A percentile compares a stretch with the other conserved stretches of the same genome.
Conservation (phyloP, 169 alveolate species). For the Cystoisospora suis region DNA sequence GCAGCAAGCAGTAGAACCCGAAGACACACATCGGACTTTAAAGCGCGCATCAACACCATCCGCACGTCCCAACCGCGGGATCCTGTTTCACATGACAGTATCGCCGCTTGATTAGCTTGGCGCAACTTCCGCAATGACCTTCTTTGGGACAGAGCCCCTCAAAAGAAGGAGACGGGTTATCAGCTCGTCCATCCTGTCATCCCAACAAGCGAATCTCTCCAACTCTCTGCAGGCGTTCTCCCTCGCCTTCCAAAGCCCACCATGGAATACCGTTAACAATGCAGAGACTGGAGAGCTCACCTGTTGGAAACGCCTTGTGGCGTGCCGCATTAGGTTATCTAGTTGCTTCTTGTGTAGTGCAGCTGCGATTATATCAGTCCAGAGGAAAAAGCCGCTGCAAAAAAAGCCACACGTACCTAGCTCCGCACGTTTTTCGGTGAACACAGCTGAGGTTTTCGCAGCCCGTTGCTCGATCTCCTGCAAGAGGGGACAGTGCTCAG, state of each 20-base stretch:
- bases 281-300: background rate
- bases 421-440: background rate
- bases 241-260: background rate
- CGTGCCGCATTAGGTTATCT: background rate
- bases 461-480: constrained; percentile 14
- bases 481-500: background rate
- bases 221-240: background rate
- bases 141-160: background rate
- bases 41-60: no score
- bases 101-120: no score
- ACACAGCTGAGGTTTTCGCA: background rate
- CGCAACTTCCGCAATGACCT: background rate
- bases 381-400: background rate
- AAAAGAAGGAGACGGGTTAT: constrained; percentile 1
- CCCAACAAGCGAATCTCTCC: background rate
- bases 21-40: no score
- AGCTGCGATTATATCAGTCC: background rate
- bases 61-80: no score
- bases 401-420: background rate
- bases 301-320: background rate
- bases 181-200: constrained; percentile 10
- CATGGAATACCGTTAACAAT: no score
- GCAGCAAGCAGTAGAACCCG: no score
- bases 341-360: background rate
- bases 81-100: no score